Percentiles rank a stretch among this genome's conserved stretches.
Conservation (phyloP, 352 stramenopile genomes). For the Phytophthora cajani region DNA sequence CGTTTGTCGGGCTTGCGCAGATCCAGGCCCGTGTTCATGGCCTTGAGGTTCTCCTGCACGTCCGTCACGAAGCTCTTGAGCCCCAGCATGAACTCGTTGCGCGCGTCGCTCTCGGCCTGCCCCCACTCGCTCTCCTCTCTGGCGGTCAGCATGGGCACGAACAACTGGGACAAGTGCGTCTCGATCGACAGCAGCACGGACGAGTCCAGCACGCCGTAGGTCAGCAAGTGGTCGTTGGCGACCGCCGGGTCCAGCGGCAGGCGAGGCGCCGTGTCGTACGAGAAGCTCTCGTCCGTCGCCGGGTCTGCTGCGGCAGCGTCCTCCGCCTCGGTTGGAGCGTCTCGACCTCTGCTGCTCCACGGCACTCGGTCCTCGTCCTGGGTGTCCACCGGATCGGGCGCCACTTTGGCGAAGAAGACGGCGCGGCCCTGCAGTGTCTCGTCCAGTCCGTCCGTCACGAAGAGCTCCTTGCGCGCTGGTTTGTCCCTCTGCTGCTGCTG, state of each 20-base stretch:
- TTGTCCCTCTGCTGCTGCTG: background rate
- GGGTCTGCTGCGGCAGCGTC: conserved; percentile 16
- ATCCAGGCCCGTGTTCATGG: conserved; percentile 88
- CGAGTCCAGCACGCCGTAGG: conserved; percentile 75
- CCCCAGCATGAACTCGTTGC: conserved; percentile 86
- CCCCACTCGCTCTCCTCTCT: conserved; percentile 63
- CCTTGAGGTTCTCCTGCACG: conserved; percentile 91
- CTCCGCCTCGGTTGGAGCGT: background rate
- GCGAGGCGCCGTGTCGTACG: conserved; percentile 23
- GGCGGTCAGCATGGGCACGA: conserved; percentile 58
- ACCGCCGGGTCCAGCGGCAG: conserved; percentile 58
- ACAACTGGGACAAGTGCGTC: conserved; percentile 75
- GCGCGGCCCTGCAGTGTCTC: conserved; percentile 68
- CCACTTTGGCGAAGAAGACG: conserved; percentile 82
- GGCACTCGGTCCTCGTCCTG: conserved; percentile 3
- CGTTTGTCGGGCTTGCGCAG: conserved; percentile 87
- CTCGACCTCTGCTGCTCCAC: conserved; percentile 3
- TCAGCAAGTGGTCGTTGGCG: conserved; percentile 76
- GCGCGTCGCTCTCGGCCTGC: conserved; percentile 62
- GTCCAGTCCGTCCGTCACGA: conserved; percentile 81
- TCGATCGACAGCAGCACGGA: conserved; percentile 78
- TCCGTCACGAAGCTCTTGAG: conserved; percentile 84
- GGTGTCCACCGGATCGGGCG: conserved; percentile 19
- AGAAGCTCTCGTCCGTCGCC: conserved; percentile 26
- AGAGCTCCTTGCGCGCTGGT: conserved; percentile 62